Evolutionary conservation across 1,284 basidiomycete species (phyloP), one percentile per base, ranked within the genome.

Genomic region (Neonothopanus nambi): DNA sequence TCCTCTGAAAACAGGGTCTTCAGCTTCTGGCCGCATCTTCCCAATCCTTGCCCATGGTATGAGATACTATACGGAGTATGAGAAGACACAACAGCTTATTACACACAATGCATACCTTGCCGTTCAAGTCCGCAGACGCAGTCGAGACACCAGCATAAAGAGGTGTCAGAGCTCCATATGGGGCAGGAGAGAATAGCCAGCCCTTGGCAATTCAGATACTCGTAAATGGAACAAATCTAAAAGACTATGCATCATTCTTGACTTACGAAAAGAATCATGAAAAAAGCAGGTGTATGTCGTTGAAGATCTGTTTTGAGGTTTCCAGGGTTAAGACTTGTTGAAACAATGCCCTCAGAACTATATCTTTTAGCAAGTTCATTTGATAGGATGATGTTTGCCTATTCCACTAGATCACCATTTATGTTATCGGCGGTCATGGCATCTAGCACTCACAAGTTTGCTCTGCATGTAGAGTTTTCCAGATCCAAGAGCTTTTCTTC

Each of bases 231-330:
- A n/a, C n/a, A n/a, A n/a, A n/a, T n/a, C n/a, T n/a, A n/a, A n/a
- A n/a, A n/a, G n/a, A n/a, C n/a, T n/a, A n/a, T n/a, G n/a, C n/a
- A n/a, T n/a, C n/a, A n/a, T 54, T 11, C 18, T 55, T 30, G n/a
- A 53, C 56, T 12, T 52, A 61, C 41, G 28, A 54, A 53, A 37
- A 43, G 55, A 53, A 11, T 44, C 60, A 33, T 59, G 46, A 59
- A 53, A 11, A 39, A 36, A 24, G 39, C 40, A 12, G 57, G 54
- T 4, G 51, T 56, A 15, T 38, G 23, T 2, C 57, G 48, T 39
- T 50, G 50, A 20, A 58, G 41, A 18, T 58, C 54, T 11, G 54
- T 58, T 11, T 51, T 55, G 35, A 54, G 46, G 37, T 58, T 58
- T n/a, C 51, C 51, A 18, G 43, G 51, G 18, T 52, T 52, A 12